Evolutionary conservation across 306 rosid species (phyloP).

Genomic region (Heteromeles arbutifolia): DNA sequence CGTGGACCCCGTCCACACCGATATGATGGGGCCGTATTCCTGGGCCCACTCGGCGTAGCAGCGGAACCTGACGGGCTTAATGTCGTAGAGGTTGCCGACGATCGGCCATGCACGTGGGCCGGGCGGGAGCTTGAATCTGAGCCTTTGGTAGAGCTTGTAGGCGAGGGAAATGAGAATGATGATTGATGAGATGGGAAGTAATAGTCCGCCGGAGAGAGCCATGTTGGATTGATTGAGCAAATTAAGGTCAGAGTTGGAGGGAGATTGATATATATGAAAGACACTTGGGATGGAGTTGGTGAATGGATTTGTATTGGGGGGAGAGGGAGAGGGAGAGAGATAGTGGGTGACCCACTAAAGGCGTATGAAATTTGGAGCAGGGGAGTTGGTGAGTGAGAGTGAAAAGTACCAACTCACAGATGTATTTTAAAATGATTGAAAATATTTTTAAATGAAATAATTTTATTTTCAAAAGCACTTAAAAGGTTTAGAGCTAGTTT

Average conservation of each 20-base stretch:
- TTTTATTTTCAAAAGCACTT: no score
- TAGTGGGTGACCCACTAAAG: neutral
- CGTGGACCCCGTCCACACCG: slow-evolving; percentile 84
- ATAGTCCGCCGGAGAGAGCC: slow-evolving; percentile 1
- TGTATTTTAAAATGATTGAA: no score
- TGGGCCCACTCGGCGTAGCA: slow-evolving; percentile 81
- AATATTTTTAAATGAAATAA: no score
- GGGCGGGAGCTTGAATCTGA: slow-evolving; percentile 73
- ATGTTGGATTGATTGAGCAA: neutral
- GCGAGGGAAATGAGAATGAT: slow-evolving; percentile 24
- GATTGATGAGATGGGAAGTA: slow-evolving; percentile 19
- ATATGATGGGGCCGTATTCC: slow-evolving; percentile 70
- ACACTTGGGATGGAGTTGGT: neutral
- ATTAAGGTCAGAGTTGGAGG: neutral
- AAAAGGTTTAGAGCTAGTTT: no score
- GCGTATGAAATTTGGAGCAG: neutral
- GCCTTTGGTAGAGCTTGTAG: slow-evolving; percentile 36
- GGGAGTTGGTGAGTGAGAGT: neutral
- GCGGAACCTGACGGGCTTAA: slow-evolving; percentile 77
- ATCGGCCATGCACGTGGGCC: slow-evolving; percentile 81
- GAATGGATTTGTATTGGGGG: neutral
- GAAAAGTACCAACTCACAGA: neutral
- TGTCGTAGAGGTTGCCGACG: slow-evolving; percentile 81
- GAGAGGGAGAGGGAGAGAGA: neutral
- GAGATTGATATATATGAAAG: neutral